Evolutionary conservation across 2,329 filamentous ascomycete species (phyloP), one percentile per base, ranked within the genome.

Genomic region (Tolypocladium nubicola): DNA sequence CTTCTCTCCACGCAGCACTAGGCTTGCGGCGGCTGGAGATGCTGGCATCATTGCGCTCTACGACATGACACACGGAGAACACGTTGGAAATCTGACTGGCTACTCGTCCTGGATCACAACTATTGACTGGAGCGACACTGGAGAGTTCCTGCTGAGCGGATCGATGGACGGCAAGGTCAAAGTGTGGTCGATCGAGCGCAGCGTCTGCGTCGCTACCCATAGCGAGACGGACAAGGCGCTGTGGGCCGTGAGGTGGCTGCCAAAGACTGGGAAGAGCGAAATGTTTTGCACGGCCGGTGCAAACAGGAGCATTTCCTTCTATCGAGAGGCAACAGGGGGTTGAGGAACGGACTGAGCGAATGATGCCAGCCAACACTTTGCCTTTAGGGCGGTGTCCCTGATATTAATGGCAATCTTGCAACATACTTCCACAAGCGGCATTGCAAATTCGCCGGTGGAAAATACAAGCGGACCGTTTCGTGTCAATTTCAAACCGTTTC

Each of bases 141-240:
- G 94, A 53, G 93, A 97, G 73, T 96, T 89, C 70, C 76, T 99
- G 14, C 79, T 97, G 3, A 95, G 88, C 67, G 90, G 90, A 53
- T 85, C 88, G 1, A 90, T 95, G 70, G 92, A 97, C 68, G 93
- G 94, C 41, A 97, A 96, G 72, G 90, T 89, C 60, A 97, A 96
- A 73, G 89, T 97, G 37, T 99, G 94, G 94, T 93, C 90, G 37
- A 83, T 97, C 59, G 91, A 96, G 65, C 83, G 86, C 39, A 82
- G 85, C 57, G 79, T 80, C 5, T 97, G 94, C 68, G 94, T 99
- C 50, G 91, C 93, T 14, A 99, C 94, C 11, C 90, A 96, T 69
- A 92, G 87, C 58, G 92, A 97, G 75, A 91, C 89, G 7, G 92
- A 93, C 61, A 88, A 89, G 72, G 82, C 86, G 0, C 69, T 97